Evolutionary conservation across 352 stramenopile species (phyloP), one percentile per base, ranked within the genome.

Genomic region (Phytopythium delawarense): DNA sequence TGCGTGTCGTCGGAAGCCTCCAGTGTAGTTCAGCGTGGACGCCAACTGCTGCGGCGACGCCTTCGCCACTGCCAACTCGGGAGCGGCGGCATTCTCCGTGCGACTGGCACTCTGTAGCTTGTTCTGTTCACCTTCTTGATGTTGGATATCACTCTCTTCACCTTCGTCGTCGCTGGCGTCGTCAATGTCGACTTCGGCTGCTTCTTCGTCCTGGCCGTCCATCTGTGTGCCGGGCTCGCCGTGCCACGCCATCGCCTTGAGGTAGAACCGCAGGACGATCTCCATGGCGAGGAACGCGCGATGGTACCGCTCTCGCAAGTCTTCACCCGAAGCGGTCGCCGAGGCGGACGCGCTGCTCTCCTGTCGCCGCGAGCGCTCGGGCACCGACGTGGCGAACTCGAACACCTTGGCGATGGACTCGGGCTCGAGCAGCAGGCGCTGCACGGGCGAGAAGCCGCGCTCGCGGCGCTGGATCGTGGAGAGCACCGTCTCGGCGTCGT

Each of bases 231-330:
- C 88, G 0, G 83, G 83, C 9, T 70, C 59, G 44, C 83, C 84
- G 18, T 89, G 81, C 84, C 84, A 92, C 18, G 74, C 73, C 62
- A 92, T 78, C 6, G 67, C 78, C 61, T 92, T 89, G 2, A 89
- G 64, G 52, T 92, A 92, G 66, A 91, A 91, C 37, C 73, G 62
- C 49, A 88, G 44, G 21, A 91, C 89, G 65, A 92, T 90, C 68
- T 90, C 76, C 21, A 78, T 90, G 16, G 84, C 81, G 30, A 92
- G 72, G 30, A 78, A 78, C 30, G 77, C 62, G 6, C 74, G 79
- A 13, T 76, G 74, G 57, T 92, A 89, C 46, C 70, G 72, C n/a
- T 87, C 74, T 37, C 72, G 51, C 39, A 48, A n/a, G 4, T 61
- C 49, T 6, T 35, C 56, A 59, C 40, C 37, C 30, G 44, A 56